Evolutionary conservation across 257 asterid species (phyloP).

Genomic region (Solanum clarkiae): DNA sequence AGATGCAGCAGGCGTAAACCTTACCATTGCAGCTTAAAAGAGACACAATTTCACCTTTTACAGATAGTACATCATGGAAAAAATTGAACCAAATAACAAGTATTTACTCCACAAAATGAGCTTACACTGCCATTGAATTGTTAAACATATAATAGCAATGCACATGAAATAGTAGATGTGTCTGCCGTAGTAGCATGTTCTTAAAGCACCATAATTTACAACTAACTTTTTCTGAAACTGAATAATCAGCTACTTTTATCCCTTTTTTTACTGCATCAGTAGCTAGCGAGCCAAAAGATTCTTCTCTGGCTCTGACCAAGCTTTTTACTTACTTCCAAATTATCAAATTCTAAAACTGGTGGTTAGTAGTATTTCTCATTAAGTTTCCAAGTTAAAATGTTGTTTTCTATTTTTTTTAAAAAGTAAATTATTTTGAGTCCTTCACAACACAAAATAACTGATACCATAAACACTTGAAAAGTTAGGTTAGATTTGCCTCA

Average conservation of each 20-base stretch:
- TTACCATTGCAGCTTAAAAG: not conserved
- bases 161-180: not conserved
- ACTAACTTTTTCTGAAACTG: not conserved
- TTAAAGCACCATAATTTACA: not conserved
- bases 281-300: not conserved
- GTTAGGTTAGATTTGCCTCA: not conserved
- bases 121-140: not conserved
- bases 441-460: not conserved
- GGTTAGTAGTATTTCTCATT: not conserved
- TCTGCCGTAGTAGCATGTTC: not conserved
- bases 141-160: not conserved
- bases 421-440: not conserved
- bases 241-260: not conserved
- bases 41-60: not conserved
- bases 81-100: not conserved
- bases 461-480: not conserved
- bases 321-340: not conserved
- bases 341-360: not conserved
- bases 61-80: not conserved
- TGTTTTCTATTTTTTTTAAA: not conserved
- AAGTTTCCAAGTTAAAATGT: not conserved
- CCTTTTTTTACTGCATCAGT: not conserved
- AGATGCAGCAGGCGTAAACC: not conserved
- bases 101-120: not conserved
- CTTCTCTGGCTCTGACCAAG: not conserved